phyloP scores from a whole-genome alignment of 805 yeast genomes.

The Metschnikowia aberdeeniae region DNA sequence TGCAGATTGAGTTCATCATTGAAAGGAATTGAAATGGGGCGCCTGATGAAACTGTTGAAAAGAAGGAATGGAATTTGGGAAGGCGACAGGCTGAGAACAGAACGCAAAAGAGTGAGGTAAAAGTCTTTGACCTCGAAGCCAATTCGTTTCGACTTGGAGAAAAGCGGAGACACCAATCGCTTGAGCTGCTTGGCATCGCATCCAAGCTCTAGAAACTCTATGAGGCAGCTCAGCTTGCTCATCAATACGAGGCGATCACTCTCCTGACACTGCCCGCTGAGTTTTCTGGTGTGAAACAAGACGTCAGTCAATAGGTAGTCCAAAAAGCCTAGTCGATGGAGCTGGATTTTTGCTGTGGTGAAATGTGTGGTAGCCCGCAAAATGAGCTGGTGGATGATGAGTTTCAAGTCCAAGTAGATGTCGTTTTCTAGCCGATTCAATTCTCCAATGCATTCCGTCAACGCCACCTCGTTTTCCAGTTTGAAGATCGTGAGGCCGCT shows the following conservation, averaged over 20 bases:
- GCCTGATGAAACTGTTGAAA: conserved; percentile 18
- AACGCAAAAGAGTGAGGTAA: conserved; percentile 22
- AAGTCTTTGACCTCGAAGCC: conserved; percentile 12
- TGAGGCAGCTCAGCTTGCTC: conserved; percentile 20
- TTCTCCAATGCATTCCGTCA: conserved; percentile 14
- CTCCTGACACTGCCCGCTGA: conserved; percentile 13
- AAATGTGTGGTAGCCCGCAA: conserved; percentile 21
- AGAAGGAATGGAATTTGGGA: conserved; percentile 27
- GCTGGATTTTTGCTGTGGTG: conserved; percentile 23
- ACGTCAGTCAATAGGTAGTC: conserved; percentile 21
- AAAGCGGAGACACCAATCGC: conserved; percentile 20
- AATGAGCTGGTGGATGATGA: conserved; percentile 26
- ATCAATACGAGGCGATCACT: conserved; percentile 10
- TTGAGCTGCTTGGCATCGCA: conserved; percentile 23
- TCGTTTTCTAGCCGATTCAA: conserved; percentile 18
- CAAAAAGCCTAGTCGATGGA: conserved; percentile 18
- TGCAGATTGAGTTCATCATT: conserved; percentile 13
- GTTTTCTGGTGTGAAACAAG: conserved; percentile 8
- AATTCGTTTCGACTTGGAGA: conserved; percentile 6
- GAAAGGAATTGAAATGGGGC: conserved; percentile 14
- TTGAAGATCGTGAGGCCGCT: conserved; percentile 5
- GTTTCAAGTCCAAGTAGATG: conserved; percentile 26
- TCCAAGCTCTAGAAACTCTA: conserved; percentile 32
- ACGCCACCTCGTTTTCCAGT: conserved; percentile 6
- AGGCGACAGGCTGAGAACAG: conserved; percentile 20